Base-by-base conservation (phyloP, 495 filamentous ascomycete species). In the Copromyces sp. region DNA sequence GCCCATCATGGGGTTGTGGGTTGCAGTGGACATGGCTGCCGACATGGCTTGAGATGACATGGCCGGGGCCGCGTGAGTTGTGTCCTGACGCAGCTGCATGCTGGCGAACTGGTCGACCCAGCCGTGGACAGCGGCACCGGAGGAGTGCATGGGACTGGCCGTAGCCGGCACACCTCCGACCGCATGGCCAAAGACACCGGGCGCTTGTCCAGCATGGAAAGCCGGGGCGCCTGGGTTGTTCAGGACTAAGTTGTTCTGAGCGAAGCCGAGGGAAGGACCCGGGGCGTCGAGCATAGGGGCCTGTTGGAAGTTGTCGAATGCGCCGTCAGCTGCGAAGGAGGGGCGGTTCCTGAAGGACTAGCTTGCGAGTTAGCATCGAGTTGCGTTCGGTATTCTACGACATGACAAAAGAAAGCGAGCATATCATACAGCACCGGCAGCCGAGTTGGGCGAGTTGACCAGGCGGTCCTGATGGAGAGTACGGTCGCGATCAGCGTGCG, bases 381-480 rank as follows among this genome's bases (percentile, higher is more conserved):
- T 73, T 16, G 11, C 65, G 17, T 2, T 14, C 1, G 9, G 24
- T 11, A 65, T 39, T 39, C 53, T 53, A 14, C 59, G 68, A 29
- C 37, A 24, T 8, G 12, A 7, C 42, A 44, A 12, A 53, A 37
- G 39, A 17, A 76, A 35, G 29, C 1, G 14, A 61, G 7, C 53
- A 35, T 61, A 35, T 61, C 76, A 68, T 72, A 78, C 75, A 47
- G 45, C 69, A 8, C 74, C 73, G 41, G 71, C 40, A 12, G 71
- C 72, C 37, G 76, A 72, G 40, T 78, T 76, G 4, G 75, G 61
- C n/a, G 70, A 71, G 37, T 73, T 72, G 68, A 71, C 69, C 39
- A 81, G 12, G 68, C 93, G 89, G 77, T 98, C 95, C 80, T 97
- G 95, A 76, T 98, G 94, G 59, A 95, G 85, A 6, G 91, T 90